A percentile compares a stretch with the other conserved stretches of the same genome.
These are phyloP conservation scores for Ceratocystis cubensis DNA, from an alignment of 2,329 filamentous ascomycete species.

Conservation along the genomic window DNA sequence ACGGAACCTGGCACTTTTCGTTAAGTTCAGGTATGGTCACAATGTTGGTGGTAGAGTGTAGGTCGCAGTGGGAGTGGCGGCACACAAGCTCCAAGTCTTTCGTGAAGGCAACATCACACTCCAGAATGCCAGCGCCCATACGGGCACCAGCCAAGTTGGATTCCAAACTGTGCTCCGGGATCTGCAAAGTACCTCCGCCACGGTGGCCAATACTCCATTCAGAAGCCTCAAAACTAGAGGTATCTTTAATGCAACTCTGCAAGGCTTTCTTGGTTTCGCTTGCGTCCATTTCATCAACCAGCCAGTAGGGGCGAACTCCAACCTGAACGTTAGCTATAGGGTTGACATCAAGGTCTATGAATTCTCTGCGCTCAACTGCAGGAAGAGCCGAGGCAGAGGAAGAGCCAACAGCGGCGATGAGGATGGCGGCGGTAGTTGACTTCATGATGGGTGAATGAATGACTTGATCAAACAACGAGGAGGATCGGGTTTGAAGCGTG, in stretches of 20 bases:
- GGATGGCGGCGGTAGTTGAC: conserved; percentile 2
- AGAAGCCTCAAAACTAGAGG: conserved; percentile 36
- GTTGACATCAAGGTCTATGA: conserved; percentile 16
- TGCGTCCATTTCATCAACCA: conserved; percentile 50
- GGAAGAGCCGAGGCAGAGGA: conserved; percentile 11
- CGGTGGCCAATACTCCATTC: conserved; percentile 51
- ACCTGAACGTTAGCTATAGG: conserved; percentile 42
- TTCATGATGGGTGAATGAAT: conserved; percentile 6
- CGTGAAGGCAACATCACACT: conserved; percentile 58
- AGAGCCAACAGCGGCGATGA: conserved; percentile 12
- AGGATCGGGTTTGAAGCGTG: too few relatives aligned
- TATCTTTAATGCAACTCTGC: conserved; percentile 40
- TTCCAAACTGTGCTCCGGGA: conserved; percentile 51
- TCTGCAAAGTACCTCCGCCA: conserved; percentile 47
- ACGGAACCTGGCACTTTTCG: conserved; percentile 50
- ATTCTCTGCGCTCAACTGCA: too few relatives aligned
- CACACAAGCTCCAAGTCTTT: conserved; percentile 53
- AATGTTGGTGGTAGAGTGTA: conserved; percentile 58
- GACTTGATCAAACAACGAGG: too few relatives aligned
- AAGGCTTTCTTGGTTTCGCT: conserved; percentile 48
- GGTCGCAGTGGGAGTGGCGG: conserved; percentile 53
- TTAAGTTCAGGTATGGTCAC: conserved; percentile 48
- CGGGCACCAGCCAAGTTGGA: conserved; percentile 49
- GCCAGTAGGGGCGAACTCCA: conserved; percentile 51
- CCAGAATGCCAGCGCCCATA: conserved; percentile 54